Percentiles rank a stretch among this genome's conserved stretches.
phyloP scores from a whole-genome alignment of 78 protist genomes.

The Ministeria vibrans region DNA sequence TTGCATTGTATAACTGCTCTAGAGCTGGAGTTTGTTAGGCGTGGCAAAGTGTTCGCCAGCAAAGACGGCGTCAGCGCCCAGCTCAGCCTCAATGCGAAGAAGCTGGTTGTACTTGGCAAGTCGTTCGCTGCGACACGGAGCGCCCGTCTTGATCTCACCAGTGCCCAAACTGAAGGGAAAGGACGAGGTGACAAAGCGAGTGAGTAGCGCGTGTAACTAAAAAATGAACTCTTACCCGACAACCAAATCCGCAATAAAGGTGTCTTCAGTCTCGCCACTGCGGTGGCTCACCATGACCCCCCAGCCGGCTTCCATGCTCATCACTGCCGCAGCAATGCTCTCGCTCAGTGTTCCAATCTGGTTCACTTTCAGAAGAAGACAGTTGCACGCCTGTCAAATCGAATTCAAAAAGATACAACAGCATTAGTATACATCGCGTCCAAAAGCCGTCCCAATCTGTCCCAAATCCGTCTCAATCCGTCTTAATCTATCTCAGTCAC shows the following conservation, averaged over 20 bases:
- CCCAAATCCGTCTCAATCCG: too few species aligned
- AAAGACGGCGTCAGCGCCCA: slow-evolving; percentile 26
- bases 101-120: slow-evolving; percentile 98
- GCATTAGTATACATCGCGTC: too few species aligned
- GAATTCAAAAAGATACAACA: too few species aligned
- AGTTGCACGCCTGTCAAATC: slow-evolving; percentile 93
- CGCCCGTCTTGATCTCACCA: slow-evolving; percentile 99
- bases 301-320: slow-evolving; percentile 78
- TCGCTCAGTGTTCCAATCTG: slow-evolving; percentile 93
- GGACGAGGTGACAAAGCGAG: too few species aligned
- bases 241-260: slow-evolving; percentile 96
- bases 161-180: slow-evolving; percentile 91
- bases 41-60: slow-evolving; percentile 11
- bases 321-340: slow-evolving; percentile 75
- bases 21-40: too few species aligned
- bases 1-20: too few species aligned
- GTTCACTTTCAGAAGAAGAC: slow-evolving; percentile 96
- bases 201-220: too few species aligned
- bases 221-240: too few species aligned
- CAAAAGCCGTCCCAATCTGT: too few species aligned
- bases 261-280: slow-evolving; percentile 96
- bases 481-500: too few species aligned
- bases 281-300: slow-evolving; percentile 97
- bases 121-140: slow-evolving; percentile 98
- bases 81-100: slow-evolving; percentile 87